Base-by-base conservation (phyloP, 2,329 filamentous ascomycete species). In the Zymoseptoria crescenta region DNA sequence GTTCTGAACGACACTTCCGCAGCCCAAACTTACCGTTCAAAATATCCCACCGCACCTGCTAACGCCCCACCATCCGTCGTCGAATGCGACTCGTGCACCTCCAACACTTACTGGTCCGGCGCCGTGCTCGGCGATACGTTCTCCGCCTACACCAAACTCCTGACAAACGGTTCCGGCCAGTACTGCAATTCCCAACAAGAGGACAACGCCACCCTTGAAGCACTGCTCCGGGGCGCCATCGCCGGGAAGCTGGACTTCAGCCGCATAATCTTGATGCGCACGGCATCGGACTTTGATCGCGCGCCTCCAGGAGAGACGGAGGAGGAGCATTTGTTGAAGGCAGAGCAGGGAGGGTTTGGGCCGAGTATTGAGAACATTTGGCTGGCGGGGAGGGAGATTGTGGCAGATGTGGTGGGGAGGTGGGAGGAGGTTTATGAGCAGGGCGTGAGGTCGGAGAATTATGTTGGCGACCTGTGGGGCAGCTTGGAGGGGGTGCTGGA, bases 401-500 rank as follows among this genome's bases (percentile, higher is more conserved):
- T 88, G 13, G 76, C 80, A 63, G 86, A 85, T 3, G 84, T 90
- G 56, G 55, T 89, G 2, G 57, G 68, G 1, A 78, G 74, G 4
- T 90, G 87, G 87, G 72, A 84, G 21, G 69, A 68, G 8, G 82
- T 74, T 0, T 89, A 84, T 67, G 71, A 74, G 49, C 62, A 68
- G 1, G 87, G 87, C 2, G 70, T 89, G 48, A 67, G 74, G 59
- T 72, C 85, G 0, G 74, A 70, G 1, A 88, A 89, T 66, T 89
- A 89, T 68, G 74, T 89, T 28, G 87, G 87, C 5, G 86, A 89
- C 67, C 82, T 89, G 51, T 84, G 87, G 63, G 86, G 85, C 21
- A 84, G 81, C 16, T 72, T 89, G 4, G 85, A 85, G 1, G 85
- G 84, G 1, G 70, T 73, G 49, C 85, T 86, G 0, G 83, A 87